These are phyloP conservation scores for Incumbomyces delicatus DNA, from an alignment of 2,329 filamentous ascomycete species.

Conservation along the genomic window DNA sequence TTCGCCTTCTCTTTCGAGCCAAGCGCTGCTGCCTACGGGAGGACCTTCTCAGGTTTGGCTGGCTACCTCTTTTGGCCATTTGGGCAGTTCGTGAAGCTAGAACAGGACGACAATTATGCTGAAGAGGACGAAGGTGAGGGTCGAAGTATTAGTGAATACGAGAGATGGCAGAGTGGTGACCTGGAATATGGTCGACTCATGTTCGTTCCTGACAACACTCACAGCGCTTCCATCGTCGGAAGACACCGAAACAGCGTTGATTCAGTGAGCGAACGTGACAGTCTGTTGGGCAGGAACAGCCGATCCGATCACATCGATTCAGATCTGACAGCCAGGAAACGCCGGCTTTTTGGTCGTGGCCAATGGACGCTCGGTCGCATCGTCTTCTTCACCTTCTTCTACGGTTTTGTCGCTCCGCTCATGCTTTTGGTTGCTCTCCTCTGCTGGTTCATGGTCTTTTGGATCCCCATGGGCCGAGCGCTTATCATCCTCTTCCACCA, in stretches of 20 bases:
- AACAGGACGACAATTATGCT: slow-evolving; percentile 86
- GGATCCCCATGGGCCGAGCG: slow-evolving; percentile 96
- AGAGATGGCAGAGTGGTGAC: slow-evolving; percentile 97
- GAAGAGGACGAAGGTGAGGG: slow-evolving; percentile 94
- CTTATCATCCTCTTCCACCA: slow-evolving; percentile 85
- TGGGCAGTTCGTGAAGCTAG: slow-evolving; percentile 85
- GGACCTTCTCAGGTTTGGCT: slow-evolving; percentile 71
- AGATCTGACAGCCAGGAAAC: slow-evolving; percentile 46
- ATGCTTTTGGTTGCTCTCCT: slow-evolving; percentile 76
- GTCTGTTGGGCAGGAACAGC: slow-evolving; percentile 62
- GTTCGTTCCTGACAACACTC: slow-evolving; percentile 70
- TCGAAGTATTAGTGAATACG: slow-evolving; percentile 94
- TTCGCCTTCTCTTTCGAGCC: slow-evolving; percentile 68
- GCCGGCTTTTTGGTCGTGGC: slow-evolving; percentile 83
- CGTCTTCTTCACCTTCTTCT: slow-evolving; percentile 94
- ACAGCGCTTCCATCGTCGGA: slow-evolving; percentile 62
- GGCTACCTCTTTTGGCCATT: slow-evolving; percentile 92
- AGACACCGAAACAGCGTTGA: slow-evolving; percentile 81
- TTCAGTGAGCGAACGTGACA: slow-evolving; percentile 80
- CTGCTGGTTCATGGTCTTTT: slow-evolving; percentile 96
- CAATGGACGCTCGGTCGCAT: slow-evolving; percentile 93
- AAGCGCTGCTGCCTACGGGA: slow-evolving; percentile 77
- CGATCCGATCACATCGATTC: slow-evolving; percentile 40
- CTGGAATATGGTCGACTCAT: slow-evolving; percentile 91
- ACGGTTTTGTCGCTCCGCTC: slow-evolving; percentile 77